Conservation (phyloP, 2,329 filamentous ascomycete genomes). For the Talaromyces islandicus region DNA sequence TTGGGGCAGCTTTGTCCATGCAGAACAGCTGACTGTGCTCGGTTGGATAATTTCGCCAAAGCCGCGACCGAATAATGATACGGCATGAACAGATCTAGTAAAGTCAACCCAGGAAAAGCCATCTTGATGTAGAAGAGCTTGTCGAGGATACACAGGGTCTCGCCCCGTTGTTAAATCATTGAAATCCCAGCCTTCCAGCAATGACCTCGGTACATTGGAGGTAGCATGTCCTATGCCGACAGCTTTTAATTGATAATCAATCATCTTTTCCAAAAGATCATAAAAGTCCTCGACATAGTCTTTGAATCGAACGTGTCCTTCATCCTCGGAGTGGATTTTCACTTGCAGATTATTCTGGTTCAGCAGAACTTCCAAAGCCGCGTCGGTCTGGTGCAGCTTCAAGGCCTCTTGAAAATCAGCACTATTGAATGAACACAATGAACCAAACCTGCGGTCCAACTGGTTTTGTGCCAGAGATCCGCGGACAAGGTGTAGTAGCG, state of each 20-base stretch:
- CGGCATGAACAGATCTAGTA: constrained; percentile 18
- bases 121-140: constrained; percentile 8
- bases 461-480: constrained; percentile 19
- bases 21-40: constrained; percentile 13
- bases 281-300: constrained; percentile 21
- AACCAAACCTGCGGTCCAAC: constrained; percentile 1
- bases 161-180: constrained; percentile 15
- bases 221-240: background rate
- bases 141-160: constrained; percentile 18
- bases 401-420: constrained; percentile 9
- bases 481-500: constrained; percentile 32
- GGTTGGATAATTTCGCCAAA: constrained; percentile 23
- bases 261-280: constrained; percentile 22
- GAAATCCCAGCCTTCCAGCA: constrained; percentile 27
- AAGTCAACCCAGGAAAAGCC: constrained; percentile 28
- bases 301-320: constrained; percentile 12
- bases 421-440: constrained; percentile 2
- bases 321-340: constrained; percentile 6
- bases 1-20: constrained; percentile 22
- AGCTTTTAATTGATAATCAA: constrained; percentile 17
- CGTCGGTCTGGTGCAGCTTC: constrained; percentile 1
- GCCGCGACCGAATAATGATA: constrained; percentile 20
- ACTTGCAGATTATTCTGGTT: constrained; percentile 10
- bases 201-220: constrained; percentile 9
- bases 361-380: constrained; percentile 12